These are phyloP conservation scores for Trichoderma lentiforme DNA, from an alignment of 2,329 filamentous ascomycete genomes.

Conservation along the genomic window DNA sequence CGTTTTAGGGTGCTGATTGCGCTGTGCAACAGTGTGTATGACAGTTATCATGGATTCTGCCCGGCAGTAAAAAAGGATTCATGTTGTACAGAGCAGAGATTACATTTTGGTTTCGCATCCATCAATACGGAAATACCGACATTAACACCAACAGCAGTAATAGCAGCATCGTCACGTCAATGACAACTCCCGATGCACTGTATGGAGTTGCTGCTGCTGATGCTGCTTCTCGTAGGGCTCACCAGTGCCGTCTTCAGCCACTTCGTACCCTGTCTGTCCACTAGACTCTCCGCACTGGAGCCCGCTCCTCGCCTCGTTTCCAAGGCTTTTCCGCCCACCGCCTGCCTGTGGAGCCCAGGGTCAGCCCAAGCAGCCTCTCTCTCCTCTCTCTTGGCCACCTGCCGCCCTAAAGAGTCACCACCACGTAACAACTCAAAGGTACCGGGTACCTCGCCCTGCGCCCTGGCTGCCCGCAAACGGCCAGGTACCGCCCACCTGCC, in stretches of 20 bases:
- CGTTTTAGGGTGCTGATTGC: not conserved
- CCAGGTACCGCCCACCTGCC: not conserved
- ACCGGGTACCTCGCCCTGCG: not conserved
- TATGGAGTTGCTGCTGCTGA: not conserved
- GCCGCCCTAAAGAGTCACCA: not conserved
- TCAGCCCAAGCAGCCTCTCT: not conserved
- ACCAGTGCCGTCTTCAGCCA: not conserved
- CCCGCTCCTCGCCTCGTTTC: not conserved
- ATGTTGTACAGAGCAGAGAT: too few relatives aligned
- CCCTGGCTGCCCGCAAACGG: not conserved
- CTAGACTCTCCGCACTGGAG: not conserved
- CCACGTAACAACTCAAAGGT: not conserved
- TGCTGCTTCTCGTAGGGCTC: not conserved
- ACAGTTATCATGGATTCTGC: too few relatives aligned
- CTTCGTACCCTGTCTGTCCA: not conserved
- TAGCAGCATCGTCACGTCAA: too few relatives aligned
- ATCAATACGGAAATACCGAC: too few relatives aligned
- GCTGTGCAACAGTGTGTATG: not conserved
- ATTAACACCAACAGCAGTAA: too few relatives aligned
- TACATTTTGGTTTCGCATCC: too few relatives aligned
- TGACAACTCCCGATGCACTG: not conserved
- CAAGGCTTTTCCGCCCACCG: slow-evolving; percentile 9
- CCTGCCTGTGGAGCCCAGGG: not conserved
- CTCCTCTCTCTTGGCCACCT: not conserved
- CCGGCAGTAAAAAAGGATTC: too few relatives aligned